Base-by-base conservation (phyloP, 495 filamentous ascomycete genomes). In the Zalerion maritima region DNA sequence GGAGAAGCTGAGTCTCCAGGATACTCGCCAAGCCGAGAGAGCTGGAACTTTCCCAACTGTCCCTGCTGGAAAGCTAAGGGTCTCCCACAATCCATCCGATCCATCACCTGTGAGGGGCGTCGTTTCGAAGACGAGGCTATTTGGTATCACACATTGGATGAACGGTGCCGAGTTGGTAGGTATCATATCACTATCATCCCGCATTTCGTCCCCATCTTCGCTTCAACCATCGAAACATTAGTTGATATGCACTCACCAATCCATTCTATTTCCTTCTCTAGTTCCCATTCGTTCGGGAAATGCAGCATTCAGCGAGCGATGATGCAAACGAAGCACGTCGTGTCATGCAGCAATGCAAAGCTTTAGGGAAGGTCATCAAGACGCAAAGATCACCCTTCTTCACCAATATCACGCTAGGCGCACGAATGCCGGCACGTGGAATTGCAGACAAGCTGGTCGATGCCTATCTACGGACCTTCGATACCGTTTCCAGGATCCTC, bases 71-170 rank as follows among this genome's bases (percentile, higher is more conserved):
- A 30, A 46, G 26, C 6, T 20, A 25, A 0, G 11, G 33, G 0
- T 35, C 35, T 17, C 46, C 30, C 11, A 32, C 22, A 46, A 16
- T 41, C 50, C 12, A 18, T 33, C 13, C 40, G 43, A 9, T 31
- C 42, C 0, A 51, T 64, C 1, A 40, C 33, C 14, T 49, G n/a
- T n/a, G n/a, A n/a, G 52, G 3, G 49, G 52, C 14, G 50, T 71
- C 19, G 50, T 52, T n/a, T 64, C 71, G 35, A 72, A 73, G 44
- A 54, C 50, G 0, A 56, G 69, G 0, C 24, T 64, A 3, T 67
- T 71, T 40, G 70, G 69, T 0, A 66, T 65, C 29, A 71, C 62
- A 29, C 66, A 72, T 41, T 75, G 64, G 68, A 46, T 67, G 6
- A 61, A 52, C 34, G 53, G 50, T 0, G 33, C 55, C 7, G 26